Evolutionary conservation across 108 stramenopile species (phyloP).

Genomic region (Fistulifera solaris): DNA sequence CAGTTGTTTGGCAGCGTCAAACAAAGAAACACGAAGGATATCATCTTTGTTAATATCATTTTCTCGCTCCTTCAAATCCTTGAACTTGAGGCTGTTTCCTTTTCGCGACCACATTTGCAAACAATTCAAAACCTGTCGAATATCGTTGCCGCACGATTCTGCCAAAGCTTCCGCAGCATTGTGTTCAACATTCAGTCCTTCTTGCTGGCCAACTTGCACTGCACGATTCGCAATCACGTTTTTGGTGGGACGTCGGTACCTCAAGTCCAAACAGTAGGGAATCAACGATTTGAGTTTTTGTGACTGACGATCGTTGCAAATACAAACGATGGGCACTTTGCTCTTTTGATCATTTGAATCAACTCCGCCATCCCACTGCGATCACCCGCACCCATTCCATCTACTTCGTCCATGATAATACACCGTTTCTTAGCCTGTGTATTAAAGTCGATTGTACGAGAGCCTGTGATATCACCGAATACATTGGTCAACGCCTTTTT

Average conservation of each 20-base stretch:
- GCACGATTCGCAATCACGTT: conserved; percentile 64
- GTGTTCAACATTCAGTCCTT: conserved; percentile 74
- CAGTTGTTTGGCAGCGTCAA: conserved; percentile 82
- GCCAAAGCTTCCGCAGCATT: conserved; percentile 94
- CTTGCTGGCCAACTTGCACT: conserved; percentile 63
- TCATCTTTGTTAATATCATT: conserved; percentile 76
- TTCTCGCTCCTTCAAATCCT: conserved; percentile 65
- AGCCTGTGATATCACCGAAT: conserved; percentile 77
- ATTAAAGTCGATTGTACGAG: conserved; percentile 44
- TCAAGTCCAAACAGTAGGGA: conserved; percentile 92
- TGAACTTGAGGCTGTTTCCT: conserved; percentile 54
- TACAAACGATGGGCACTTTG: conserved; percentile 95
- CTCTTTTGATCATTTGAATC: conserved; percentile 93
- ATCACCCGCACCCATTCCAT: conserved; percentile 96
- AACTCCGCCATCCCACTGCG: conserved; percentile 88
- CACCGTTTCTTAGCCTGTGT: conserved; percentile 37
- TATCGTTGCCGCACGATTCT: conserved; percentile 93
- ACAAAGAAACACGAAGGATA: conserved; percentile 81
- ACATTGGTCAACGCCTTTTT: conserved; percentile 64
- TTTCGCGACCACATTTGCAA: conserved; percentile 90
- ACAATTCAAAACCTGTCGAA: conserved; percentile 88
- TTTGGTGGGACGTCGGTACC: conserved; percentile 78
- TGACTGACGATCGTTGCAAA: conserved; percentile 95
- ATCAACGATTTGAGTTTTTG: conserved; percentile 78
- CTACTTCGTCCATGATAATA: conserved; percentile 99